Percentiles rank a stretch among this genome's conserved stretches.
Conservation (phyloP, 148 eudicot genomes). For the Cornus suecica region DNA sequence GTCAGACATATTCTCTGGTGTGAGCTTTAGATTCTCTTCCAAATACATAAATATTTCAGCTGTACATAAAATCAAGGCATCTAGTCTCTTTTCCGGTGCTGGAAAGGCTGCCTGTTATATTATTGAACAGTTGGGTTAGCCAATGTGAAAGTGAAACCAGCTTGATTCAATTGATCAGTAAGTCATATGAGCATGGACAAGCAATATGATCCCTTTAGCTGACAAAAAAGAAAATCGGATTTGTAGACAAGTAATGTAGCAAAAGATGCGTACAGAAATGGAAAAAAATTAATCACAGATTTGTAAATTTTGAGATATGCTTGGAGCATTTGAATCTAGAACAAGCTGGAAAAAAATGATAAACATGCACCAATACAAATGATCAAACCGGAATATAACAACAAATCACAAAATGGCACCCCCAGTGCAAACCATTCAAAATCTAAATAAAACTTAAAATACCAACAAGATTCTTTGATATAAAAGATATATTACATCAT, state of each 20-base stretch:
- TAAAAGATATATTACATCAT: background rate
- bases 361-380: background rate
- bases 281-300: background rate
- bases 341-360: background rate
- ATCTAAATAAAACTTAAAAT: background rate
- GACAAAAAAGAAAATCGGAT: background rate
- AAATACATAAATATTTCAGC: slow-evolving; percentile 68
- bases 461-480: background rate
- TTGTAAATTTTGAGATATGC: background rate
- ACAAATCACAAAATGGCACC: background rate
- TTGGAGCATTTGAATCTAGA: background rate
- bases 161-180: background rate
- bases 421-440: background rate
- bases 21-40: slow-evolving; percentile 85
- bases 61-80: slow-evolving; percentile 75
- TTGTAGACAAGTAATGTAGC: background rate
- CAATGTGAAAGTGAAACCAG: background rate
- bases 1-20: slow-evolving; percentile 79
- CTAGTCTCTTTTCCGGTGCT: slow-evolving; percentile 83
- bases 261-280: background rate
- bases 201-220: background rate
- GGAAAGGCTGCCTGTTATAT: slow-evolving; percentile 75
- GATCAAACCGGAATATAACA: background rate
- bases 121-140: slow-evolving; percentile 10
- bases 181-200: background rate